phyloP scores from a whole-genome alignment of 2,329 filamentous ascomycete genomes.

The Dactylellina parvicollis region DNA sequence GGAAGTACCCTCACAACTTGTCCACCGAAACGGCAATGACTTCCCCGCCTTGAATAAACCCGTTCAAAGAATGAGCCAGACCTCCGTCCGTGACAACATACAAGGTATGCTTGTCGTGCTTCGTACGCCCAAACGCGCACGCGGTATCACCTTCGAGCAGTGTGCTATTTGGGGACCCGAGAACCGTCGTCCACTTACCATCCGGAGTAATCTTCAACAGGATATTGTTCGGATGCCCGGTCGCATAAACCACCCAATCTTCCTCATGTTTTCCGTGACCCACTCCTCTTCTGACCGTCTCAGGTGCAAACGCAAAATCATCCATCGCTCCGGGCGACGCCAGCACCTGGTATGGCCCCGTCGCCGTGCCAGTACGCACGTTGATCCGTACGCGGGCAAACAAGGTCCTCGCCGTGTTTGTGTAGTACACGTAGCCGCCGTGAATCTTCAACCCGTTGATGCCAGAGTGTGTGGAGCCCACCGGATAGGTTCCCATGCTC shows the following conservation, averaged over 20 bases:
- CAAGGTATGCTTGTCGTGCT: constrained; percentile 46
- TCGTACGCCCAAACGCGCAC: constrained; percentile 52
- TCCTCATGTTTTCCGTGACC: constrained; percentile 3
- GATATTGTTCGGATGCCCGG: constrained; percentile 41
- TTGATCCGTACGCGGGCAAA: constrained; percentile 8
- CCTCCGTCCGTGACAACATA: constrained; percentile 55
- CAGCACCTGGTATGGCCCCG: constrained; percentile 6
- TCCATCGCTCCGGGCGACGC: constrained; percentile 12
- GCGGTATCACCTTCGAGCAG: constrained; percentile 54
- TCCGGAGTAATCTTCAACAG: constrained; percentile 33
- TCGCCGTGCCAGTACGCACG: not conserved
- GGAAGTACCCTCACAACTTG: too few species aligned
- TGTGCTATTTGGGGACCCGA: constrained; percentile 37
- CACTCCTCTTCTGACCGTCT: not conserved
- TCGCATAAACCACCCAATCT: constrained; percentile 51
- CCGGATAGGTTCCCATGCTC: constrained; percentile 15
- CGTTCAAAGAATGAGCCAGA: constrained; percentile 50
- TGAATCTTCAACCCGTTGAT: constrained; percentile 20
- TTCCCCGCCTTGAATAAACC: constrained; percentile 54
- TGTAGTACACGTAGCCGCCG: constrained; percentile 10
- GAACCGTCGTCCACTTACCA: constrained; percentile 24
- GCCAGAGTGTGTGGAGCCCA: constrained; percentile 6
- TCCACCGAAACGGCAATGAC: constrained; percentile 53
- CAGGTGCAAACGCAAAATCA: constrained; percentile 12
- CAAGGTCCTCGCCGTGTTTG: constrained; percentile 4